These are phyloP conservation scores for Pseudogymnoascus sp. DNA, from an alignment of 2,329 filamentous ascomycete species.

Conservation along the genomic window DNA sequence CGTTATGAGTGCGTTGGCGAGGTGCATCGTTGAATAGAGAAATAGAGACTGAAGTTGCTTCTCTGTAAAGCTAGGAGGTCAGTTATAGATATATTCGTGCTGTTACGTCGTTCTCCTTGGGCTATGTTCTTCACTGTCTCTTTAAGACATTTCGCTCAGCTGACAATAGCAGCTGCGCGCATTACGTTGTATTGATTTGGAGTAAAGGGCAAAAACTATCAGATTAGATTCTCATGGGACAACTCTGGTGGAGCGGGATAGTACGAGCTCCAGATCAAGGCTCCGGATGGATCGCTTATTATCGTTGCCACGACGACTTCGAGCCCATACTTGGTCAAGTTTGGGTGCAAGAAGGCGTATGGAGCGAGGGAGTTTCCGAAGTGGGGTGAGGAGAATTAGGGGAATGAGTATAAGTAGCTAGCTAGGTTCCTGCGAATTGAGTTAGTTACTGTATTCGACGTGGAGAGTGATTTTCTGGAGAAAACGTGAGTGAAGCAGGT, in stretches of 20 bases:
- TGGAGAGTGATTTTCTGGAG: too few species aligned
- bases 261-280: constrained; percentile 1
- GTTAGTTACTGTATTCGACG: background rate
- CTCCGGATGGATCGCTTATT: constrained; percentile 7
- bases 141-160: background rate
- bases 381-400: background rate
- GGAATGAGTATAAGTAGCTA: background rate
- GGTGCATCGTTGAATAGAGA: background rate
- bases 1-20: background rate
- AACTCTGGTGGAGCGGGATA: background rate
- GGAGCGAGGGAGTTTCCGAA: background rate
- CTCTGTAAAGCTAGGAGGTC: background rate
- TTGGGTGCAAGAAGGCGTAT: background rate
- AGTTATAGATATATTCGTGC: background rate
- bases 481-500: too few species aligned
- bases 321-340: constrained; percentile 4
- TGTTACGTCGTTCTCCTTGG: background rate
- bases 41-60: background rate
- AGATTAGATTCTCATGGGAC: background rate
- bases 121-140: background rate
- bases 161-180: background rate
- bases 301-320: background rate
- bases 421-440: background rate
- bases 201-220: background rate
- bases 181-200: background rate